phyloP scores from a whole-genome alignment of 1,284 basidiomycete genomes.

The Fomes fomentarius region DNA sequence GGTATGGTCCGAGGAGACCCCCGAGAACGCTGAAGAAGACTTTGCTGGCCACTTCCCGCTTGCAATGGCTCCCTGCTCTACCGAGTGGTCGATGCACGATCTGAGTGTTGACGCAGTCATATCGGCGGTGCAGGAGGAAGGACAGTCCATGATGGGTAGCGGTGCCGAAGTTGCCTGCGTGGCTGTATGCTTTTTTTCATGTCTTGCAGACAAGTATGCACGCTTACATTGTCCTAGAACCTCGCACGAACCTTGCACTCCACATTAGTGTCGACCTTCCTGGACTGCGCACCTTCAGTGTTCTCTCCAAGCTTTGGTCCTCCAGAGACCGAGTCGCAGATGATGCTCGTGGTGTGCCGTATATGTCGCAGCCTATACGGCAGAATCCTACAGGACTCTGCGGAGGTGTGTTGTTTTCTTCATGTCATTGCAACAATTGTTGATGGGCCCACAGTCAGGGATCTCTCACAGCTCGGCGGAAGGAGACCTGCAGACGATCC shows the following conservation, averaged over 20 bases:
- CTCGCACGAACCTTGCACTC: constrained; percentile 66
- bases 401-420: constrained; percentile 11
- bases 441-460: constrained; percentile 5
- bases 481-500: constrained; percentile 57
- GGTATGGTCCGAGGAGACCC: constrained; percentile 22
- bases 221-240: constrained; percentile 34
- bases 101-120: constrained; percentile 34
- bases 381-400: constrained; percentile 40
- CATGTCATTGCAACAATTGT: background rate
- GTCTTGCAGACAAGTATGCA: background rate
- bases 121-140: background rate
- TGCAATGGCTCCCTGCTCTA: constrained; percentile 22
- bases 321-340: constrained; percentile 62
- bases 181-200: constrained; percentile 15
- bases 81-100: constrained; percentile 43
- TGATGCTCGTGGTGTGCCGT: constrained; percentile 63
- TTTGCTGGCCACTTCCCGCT: constrained; percentile 27
- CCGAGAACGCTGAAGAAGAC: constrained; percentile 28
- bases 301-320: constrained; percentile 67
- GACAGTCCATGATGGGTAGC: constrained; percentile 7
- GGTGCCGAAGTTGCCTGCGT: constrained; percentile 22
- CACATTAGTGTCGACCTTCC: constrained; percentile 78
- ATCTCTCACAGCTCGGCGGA: constrained; percentile 30
- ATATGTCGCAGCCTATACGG: constrained; percentile 74
- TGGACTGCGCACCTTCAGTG: constrained; percentile 83